phyloP scores from a whole-genome alignment of 1,284 basidiomycete species.

The Athelia psychrophila region DNA sequence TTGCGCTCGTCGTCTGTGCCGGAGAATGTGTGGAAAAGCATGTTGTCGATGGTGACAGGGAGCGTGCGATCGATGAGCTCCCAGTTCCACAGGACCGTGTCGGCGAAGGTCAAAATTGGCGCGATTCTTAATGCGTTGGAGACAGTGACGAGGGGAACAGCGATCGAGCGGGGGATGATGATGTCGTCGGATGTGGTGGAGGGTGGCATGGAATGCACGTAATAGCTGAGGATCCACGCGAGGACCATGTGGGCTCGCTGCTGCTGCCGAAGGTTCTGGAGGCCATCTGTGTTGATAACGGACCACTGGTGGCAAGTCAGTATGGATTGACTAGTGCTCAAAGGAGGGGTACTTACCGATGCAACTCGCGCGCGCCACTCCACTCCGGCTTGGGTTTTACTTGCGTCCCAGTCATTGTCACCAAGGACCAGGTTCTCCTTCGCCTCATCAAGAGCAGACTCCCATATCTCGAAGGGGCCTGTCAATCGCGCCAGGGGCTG shows the following conservation, averaged over 20 bases:
- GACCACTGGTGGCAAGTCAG: slow-evolving; percentile 53
- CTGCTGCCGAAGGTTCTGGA: slow-evolving; percentile 59
- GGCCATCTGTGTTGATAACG: slow-evolving; percentile 51
- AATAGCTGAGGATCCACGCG: slow-evolving; percentile 88
- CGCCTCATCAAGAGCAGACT: slow-evolving; percentile 58
- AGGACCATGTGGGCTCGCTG: slow-evolving; percentile 89
- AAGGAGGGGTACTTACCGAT: slow-evolving; percentile 45
- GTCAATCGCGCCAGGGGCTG: slow-evolving; percentile 61
- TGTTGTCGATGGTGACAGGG: slow-evolving; percentile 58
- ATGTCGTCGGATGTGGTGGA: slow-evolving; percentile 37
- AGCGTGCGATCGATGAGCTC: slow-evolving; percentile 52
- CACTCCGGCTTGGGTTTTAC: slow-evolving; percentile 44
- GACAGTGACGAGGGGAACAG: slow-evolving; percentile 78
- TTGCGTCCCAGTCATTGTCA: slow-evolving; percentile 50
- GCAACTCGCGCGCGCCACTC: slow-evolving; percentile 68
- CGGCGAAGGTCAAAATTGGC: slow-evolving; percentile 93
- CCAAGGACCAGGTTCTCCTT: slow-evolving; percentile 59
- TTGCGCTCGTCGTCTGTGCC: slow-evolving; percentile 80
- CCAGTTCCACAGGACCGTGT: slow-evolving; percentile 97
- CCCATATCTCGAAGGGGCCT: slow-evolving; percentile 68
- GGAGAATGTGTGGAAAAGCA: slow-evolving; percentile 81
- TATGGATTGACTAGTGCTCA: slow-evolving; percentile 1
- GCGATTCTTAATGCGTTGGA: slow-evolving; percentile 82
- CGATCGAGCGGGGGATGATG: slow-evolving; percentile 71
- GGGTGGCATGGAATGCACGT: slow-evolving; percentile 75